These are phyloP conservation scores for Diaporthe destruens DNA, from an alignment of 2,329 filamentous ascomycete genomes.

Conservation along the genomic window DNA sequence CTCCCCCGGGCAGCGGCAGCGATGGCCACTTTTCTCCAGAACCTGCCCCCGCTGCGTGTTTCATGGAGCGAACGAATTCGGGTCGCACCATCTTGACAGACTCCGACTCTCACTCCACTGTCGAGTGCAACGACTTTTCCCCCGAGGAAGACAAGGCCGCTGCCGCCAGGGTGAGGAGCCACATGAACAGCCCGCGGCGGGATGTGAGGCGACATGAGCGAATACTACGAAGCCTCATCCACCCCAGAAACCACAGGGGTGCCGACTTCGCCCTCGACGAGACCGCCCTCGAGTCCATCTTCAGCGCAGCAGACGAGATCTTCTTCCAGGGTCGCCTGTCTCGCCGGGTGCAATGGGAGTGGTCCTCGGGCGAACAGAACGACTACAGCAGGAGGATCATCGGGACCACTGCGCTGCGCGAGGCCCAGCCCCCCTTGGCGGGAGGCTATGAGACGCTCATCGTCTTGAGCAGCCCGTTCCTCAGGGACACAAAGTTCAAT, in stretches of 20 bases:
- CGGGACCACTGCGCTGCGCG: conserved; percentile 72
- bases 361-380: conserved; percentile 63
- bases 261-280: conserved; percentile 68
- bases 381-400: conserved; percentile 67
- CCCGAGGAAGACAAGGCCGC: conserved; percentile 62
- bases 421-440: conserved; percentile 50
- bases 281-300: conserved; percentile 68
- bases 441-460: conserved; percentile 74
- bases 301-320: conserved; percentile 71
- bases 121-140: conserved; percentile 50
- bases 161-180: conserved; percentile 61
- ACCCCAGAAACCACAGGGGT: conserved; percentile 56
- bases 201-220: conserved; percentile 66
- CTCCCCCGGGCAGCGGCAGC: conserved; percentile 28
- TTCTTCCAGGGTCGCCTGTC: conserved; percentile 71
- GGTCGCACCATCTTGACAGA: conserved; percentile 62
- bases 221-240: conserved; percentile 70
- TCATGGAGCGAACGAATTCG: conserved; percentile 63
- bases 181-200: conserved; percentile 60
- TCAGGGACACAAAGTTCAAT: conserved; percentile 68
- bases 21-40: conserved; percentile 29
- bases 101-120: conserved; percentile 46
- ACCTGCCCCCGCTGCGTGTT: conserved; percentile 39
- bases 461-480: conserved; percentile 69
- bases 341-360: conserved; percentile 72